These are phyloP conservation scores for Aquilaria yunnanensis DNA, from an alignment of 345 rosid genomes.

Conservation along the genomic window DNA sequence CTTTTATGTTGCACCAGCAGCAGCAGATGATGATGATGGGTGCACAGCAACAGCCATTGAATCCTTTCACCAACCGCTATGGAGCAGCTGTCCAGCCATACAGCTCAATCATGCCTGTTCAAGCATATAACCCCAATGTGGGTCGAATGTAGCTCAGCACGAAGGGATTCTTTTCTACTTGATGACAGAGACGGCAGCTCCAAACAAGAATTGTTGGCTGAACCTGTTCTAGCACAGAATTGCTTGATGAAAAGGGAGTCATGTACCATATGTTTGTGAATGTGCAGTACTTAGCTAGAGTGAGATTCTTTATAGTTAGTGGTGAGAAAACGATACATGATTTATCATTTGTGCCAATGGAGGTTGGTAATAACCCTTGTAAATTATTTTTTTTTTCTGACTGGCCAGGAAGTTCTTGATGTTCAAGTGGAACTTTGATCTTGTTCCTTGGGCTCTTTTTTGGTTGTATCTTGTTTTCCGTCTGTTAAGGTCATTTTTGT, in stretches of 20 bases:
- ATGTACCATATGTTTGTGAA: too few species aligned
- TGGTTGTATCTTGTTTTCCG: too few species aligned
- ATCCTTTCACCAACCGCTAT: conserved; percentile 50
- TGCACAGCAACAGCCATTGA: conserved; percentile 42
- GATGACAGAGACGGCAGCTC: conserved; percentile 10
- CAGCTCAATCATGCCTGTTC: conserved; percentile 53
- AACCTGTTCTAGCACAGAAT: neutral
- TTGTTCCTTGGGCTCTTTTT: too few species aligned
- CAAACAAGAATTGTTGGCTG: too few species aligned
- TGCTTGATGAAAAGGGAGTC: conserved; percentile 16
- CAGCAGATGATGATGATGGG: conserved; percentile 76
- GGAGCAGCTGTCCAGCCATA: conserved; percentile 41
- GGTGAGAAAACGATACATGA: conserved; percentile 14
- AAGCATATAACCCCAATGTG: conserved; percentile 53
- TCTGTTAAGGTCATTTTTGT: neutral
- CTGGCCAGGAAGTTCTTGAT: conserved; percentile 15
- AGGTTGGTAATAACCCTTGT: conserved; percentile 24
- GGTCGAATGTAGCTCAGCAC: conserved; percentile 30
- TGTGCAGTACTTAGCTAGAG: conserved; percentile 21
- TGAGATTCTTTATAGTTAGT: conserved; percentile 44
- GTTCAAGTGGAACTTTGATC: conserved; percentile 16
- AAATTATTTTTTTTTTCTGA: neutral
- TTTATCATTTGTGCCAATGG: conserved; percentile 23
- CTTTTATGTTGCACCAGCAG: conserved; percentile 55
- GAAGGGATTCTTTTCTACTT: conserved; percentile 11